Conservation (phyloP, 2,329 filamentous ascomycete genomes). For the Claviceps purpurea region DNA sequence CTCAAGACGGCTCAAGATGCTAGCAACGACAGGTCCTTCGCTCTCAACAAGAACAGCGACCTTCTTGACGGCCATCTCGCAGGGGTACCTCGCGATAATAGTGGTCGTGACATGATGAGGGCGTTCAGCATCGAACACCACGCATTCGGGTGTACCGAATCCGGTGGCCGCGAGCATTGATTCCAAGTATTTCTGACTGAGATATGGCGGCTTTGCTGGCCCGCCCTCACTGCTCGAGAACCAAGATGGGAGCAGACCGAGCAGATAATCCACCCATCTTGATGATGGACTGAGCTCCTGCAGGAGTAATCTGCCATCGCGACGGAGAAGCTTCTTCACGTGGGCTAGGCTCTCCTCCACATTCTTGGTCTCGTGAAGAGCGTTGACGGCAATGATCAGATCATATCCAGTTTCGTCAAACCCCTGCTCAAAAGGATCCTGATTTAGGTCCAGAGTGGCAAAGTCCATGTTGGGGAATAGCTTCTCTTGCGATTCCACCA, state of each 20-base stretch:
- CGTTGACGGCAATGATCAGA: neutral
- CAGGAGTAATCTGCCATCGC: neutral
- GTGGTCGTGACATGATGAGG: neutral
- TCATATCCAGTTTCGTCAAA: neutral
- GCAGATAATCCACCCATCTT: neutral
- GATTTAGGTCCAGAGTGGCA: neutral
- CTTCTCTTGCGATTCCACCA: neutral
- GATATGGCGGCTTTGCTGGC: neutral
- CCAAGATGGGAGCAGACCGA: neutral
- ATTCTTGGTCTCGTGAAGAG: neutral
- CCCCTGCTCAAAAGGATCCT: neutral
- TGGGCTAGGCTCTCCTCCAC: neutral
- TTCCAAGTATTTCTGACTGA: neutral
- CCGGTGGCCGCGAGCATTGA: neutral
- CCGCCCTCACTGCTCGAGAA: neutral
- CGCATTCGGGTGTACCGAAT: neutral
- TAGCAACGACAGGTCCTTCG: neutral
- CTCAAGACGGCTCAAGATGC: neutral
- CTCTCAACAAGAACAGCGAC: neutral
- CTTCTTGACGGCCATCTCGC: neutral
- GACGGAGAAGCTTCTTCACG: neutral
- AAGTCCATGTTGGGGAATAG: neutral
- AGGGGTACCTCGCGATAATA: neutral
- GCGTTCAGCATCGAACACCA: neutral
- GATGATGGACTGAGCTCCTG: neutral